phyloP scores from a whole-genome alignment of 495 filamentous ascomycete species.

The Margaritispora aquatica region DNA sequence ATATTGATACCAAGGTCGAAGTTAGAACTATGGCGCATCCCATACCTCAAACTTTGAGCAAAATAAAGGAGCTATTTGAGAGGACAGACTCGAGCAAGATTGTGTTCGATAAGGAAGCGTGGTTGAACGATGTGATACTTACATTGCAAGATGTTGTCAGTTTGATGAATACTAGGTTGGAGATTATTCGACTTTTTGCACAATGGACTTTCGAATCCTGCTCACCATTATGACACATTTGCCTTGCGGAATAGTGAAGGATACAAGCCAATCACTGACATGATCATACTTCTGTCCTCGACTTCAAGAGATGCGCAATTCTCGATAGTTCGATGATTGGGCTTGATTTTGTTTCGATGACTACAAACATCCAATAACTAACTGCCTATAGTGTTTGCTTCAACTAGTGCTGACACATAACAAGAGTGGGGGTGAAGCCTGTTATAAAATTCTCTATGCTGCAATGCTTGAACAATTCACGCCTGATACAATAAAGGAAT shows the following conservation, averaged over 20 bases:
- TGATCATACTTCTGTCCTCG: conserved; percentile 66
- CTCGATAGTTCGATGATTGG: no score
- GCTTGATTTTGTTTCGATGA: no score
- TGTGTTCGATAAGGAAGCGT: conserved; percentile 62
- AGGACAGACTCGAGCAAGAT: conserved; percentile 28
- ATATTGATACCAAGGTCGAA: conserved; percentile 40
- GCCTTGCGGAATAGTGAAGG: conserved; percentile 68
- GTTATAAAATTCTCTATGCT: no score
- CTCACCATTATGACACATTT: conserved; percentile 81
- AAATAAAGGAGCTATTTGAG: conserved; percentile 27
- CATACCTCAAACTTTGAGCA: conserved; percentile 51
- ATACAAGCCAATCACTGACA: conserved; percentile 48
- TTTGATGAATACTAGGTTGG: conserved; percentile 68
- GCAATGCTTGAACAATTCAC: no score
- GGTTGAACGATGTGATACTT: conserved; percentile 72
- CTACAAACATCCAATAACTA: no score
- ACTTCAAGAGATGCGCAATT: conserved; percentile 8
- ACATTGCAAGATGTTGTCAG: conserved; percentile 52
- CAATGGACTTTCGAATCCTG: conserved; percentile 66
- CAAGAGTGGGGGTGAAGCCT: background rate
- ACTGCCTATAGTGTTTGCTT: no score
- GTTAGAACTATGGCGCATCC: conserved; percentile 55
- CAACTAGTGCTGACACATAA: background rate
- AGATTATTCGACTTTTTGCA: conserved; percentile 73
- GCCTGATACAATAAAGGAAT: no score